Conservation (phyloP, 805 yeast genomes). For the Ogataea zsoltii region DNA sequence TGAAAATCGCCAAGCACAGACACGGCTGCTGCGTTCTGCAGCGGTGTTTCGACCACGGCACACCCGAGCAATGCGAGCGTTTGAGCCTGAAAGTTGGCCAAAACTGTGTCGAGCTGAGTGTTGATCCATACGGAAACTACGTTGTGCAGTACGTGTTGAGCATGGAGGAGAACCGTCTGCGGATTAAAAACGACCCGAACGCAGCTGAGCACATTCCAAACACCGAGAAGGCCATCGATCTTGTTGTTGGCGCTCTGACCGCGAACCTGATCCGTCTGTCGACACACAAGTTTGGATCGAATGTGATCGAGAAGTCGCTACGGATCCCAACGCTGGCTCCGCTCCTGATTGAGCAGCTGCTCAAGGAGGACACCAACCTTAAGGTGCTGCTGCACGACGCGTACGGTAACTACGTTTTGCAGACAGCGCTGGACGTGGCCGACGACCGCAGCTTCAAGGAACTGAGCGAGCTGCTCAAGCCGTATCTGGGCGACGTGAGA, state of each 20-base stretch:
- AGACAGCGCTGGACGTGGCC: conserved; percentile 60
- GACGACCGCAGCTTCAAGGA: conserved; percentile 50
- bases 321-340: conserved; percentile 48
- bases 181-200: conserved; percentile 29
- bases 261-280: conserved; percentile 39
- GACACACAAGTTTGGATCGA: conserved; percentile 62
- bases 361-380: conserved; percentile 37
- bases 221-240: conserved; percentile 31
- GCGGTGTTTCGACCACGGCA: conserved; percentile 91
- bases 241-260: conserved; percentile 33
- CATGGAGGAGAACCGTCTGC: conserved; percentile 37
- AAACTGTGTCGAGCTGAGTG: conserved; percentile 66
- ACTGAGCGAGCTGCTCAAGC: conserved; percentile 61
- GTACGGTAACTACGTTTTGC: conserved; percentile 59
- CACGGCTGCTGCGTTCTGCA: conserved; percentile 98
- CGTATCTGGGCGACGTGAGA: conserved; percentile 74
- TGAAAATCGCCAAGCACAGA: conserved; percentile 87
- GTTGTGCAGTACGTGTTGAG: conserved; percentile 88
- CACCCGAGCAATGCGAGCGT: conserved; percentile 62
- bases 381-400: conserved; percentile 54
- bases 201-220: conserved; percentile 29
- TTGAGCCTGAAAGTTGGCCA: conserved; percentile 68
- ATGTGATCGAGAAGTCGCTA: conserved; percentile 58
- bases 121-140: conserved; percentile 96
- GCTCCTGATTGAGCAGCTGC: conserved; percentile 44